A percentile compares a stretch with the other conserved stretches of the same genome.
Evolutionary conservation across 2,329 filamentous ascomycete genomes (phyloP).

Genomic region (Lachnellula arida): DNA sequence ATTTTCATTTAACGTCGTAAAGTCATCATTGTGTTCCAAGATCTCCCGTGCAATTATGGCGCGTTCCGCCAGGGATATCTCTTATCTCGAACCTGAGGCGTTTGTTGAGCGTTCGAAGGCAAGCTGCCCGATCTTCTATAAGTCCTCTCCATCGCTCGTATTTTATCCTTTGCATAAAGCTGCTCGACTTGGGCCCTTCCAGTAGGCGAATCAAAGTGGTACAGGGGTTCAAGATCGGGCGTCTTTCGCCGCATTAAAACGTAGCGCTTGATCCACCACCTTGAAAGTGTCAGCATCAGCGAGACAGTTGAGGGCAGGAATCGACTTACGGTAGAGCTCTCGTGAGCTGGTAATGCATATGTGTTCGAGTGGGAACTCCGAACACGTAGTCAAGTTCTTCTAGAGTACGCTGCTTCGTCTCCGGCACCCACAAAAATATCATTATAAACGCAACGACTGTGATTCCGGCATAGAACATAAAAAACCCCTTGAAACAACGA

Average conservation of each 20-base stretch:
- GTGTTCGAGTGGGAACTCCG: slow-evolving; percentile 21
- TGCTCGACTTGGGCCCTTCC: slow-evolving; percentile 15
- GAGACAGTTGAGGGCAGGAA: too few relatives aligned
- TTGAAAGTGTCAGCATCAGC: not conserved
- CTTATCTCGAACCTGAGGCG: too few relatives aligned
- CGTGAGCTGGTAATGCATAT: slow-evolving; percentile 21
- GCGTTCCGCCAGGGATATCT: too few relatives aligned
- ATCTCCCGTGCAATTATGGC: too few relatives aligned
- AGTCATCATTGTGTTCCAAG: too few relatives aligned
- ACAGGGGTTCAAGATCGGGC: slow-evolving; percentile 43
- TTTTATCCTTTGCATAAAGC: slow-evolving; percentile 1
- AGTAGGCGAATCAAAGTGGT: slow-evolving; percentile 38
- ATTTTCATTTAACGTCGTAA: too few relatives aligned
- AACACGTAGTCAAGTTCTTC: slow-evolving; percentile 43
- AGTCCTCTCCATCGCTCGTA: not conserved
- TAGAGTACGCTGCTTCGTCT: slow-evolving; percentile 45
- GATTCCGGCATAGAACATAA: slow-evolving; percentile 48
- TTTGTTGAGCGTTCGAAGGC: too few relatives aligned
- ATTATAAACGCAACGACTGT: slow-evolving; percentile 49
- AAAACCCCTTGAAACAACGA: slow-evolving; percentile 41
- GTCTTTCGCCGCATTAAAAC: slow-evolving; percentile 33
- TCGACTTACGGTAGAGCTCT: slow-evolving; percentile 18
- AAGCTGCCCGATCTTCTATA: too few relatives aligned
- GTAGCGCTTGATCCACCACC: slow-evolving; percentile 15
- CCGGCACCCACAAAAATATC: slow-evolving; percentile 49